phyloP scores from a whole-genome alignment of 495 filamentous ascomycete genomes.

The Aspergillus conjunctus region DNA sequence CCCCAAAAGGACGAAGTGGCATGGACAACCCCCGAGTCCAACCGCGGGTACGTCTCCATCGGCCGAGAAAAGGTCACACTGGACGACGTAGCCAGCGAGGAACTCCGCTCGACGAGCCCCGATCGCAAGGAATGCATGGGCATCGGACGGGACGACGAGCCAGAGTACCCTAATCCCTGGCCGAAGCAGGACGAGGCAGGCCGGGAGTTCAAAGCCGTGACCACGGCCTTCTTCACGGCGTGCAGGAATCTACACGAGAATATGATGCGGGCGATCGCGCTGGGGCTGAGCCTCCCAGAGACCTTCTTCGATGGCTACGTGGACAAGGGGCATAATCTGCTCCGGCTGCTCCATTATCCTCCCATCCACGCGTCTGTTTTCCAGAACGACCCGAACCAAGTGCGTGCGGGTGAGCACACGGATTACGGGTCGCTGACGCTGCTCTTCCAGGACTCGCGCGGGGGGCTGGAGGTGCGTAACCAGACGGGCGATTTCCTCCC shows the following conservation, averaged over 20 bases:
- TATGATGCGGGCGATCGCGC: not conserved
- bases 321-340: not conserved
- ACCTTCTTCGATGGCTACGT: not conserved
- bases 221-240: not conserved
- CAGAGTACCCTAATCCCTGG: not conserved
- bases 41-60: not conserved
- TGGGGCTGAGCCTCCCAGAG: not conserved
- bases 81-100: not conserved
- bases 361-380: not conserved
- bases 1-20: not conserved
- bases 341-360: not conserved
- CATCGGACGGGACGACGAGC: not conserved
- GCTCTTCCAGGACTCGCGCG: not conserved
- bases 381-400: not conserved
- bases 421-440: not conserved
- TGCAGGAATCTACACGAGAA: not conserved
- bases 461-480: not conserved
- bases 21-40: not conserved
- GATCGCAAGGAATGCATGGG: not conserved
- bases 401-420: not conserved
- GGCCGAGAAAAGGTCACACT: not conserved
- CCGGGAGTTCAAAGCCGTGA: not conserved
- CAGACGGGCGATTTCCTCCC: not conserved
- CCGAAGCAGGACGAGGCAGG: not conserved
- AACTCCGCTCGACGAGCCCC: not conserved